These are phyloP conservation scores for Gracilaria gracilis DNA, from an alignment of 23 red algal species.

Conservation along the genomic window DNA sequence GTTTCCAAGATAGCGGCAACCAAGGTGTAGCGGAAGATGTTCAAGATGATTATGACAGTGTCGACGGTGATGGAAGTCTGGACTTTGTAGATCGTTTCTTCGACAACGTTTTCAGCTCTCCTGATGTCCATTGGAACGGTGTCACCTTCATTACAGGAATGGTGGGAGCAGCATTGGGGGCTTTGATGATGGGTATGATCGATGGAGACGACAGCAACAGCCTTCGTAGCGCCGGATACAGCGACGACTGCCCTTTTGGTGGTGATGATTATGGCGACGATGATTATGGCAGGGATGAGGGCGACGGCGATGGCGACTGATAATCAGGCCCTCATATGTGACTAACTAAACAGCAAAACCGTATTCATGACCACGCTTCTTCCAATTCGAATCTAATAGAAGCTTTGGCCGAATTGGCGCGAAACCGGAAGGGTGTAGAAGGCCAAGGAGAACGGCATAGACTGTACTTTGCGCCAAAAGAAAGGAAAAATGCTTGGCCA, in stretches of 20 bases:
- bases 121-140: not conserved
- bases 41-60: not conserved
- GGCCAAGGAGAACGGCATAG: too few species aligned
- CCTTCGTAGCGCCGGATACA: not conserved
- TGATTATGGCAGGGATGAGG: not conserved
- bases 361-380: too few species aligned
- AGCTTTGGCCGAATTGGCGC: too few species aligned
- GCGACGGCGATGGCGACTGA: not conserved
- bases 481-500: too few species aligned
- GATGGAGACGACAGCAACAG: not conserved
- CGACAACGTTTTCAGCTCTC: not conserved
- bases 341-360: too few species aligned
- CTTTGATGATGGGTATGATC: not conserved
- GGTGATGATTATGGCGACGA: not conserved
- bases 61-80: not conserved
- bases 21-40: not conserved
- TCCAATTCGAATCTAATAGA: too few species aligned
- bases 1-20: not conserved
- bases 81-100: not conserved
- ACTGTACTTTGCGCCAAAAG: too few species aligned
- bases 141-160: not conserved
- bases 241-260: not conserved
- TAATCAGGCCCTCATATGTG: too few species aligned
- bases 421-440: too few species aligned
- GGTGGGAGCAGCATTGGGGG: not conserved